Base-by-base conservation (phyloP, 208 protist species). In the Leishmania martiniquensis region DNA sequence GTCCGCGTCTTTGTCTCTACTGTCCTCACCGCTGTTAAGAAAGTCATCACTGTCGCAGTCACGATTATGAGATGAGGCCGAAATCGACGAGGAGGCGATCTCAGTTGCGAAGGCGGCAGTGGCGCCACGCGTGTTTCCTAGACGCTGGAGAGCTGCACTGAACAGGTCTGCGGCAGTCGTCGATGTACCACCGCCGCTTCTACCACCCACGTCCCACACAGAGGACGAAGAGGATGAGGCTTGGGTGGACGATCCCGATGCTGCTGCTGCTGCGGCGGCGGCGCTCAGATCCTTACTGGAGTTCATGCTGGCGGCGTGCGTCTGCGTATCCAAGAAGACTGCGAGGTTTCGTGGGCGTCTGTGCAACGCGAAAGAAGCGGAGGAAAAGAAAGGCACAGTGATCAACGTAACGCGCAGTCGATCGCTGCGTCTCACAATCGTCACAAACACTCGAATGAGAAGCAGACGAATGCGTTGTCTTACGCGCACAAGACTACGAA, bases 11-110 rank as follows among this genome's bases (percentile, higher is more conserved):
- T 37, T 65, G n/a, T 34, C 44, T 9, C 25, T 42, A 10, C 32
- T 34, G 22, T 77, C 78, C 2, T 81, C 72, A 34, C 76, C 83
- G 42, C 72, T 81, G 62, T 81, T 74, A 1, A 75, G 51, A 63
- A 79, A 74, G 51, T 29, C 62, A 10, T 80, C 81, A 59, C 75
- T 78, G 59, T 82, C 81, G 34, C 76, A 80, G 37, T 87, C 84
- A 4, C 78, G 72, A 42, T 85, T 62, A 2, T 34, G 72, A 22
- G 52, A n/a, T 57, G 42, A 69, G 20, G 39, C 65, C 9, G 65
- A 69, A 15, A 42, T 17, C 39, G 22, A 51, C 12, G 65, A 29
- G 42, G 25, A 22, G 44, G 10, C 10, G 22, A n/a, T 7, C 72
- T 4, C 22, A 13, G 25, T 44, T 3, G 54, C 22, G 9, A 55